Percentiles rank a stretch among this genome's conserved stretches.
These are phyloP conservation scores for Cladophialophora psammophila DNA, from an alignment of 2,329 filamentous ascomycete species.

Conservation along the genomic window DNA sequence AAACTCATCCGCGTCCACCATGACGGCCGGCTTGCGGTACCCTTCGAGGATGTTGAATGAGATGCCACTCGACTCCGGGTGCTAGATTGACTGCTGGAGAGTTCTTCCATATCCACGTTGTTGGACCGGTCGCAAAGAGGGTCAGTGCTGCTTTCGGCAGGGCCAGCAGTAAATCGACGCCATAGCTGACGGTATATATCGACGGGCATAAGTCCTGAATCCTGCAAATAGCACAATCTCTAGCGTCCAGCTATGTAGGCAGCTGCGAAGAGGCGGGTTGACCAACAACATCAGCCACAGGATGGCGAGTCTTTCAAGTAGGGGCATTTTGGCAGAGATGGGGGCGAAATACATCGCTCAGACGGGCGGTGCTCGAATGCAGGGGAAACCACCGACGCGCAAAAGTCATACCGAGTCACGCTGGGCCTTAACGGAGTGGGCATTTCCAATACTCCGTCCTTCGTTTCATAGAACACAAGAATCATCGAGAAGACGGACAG, in stretches of 20 bases:
- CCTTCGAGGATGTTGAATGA: slow-evolving; percentile 2
- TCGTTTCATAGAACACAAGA: background rate
- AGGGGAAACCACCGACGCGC: background rate
- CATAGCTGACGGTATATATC: slow-evolving; percentile 16
- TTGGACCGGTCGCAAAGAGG: background rate
- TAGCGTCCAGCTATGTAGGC: slow-evolving; percentile 4
- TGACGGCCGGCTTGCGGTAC: slow-evolving; percentile 4
- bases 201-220: background rate
- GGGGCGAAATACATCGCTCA: background rate
- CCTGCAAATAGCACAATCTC: slow-evolving; percentile 4
- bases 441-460: background rate
- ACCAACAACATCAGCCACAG: slow-evolving; percentile 19
- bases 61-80: slow-evolving; percentile 19
- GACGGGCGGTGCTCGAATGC: background rate
- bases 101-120: slow-evolving; percentile 3
- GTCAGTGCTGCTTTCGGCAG: background rate
- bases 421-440: background rate
- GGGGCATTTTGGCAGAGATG: background rate
- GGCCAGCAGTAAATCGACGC: background rate
- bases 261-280: background rate
- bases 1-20: slow-evolving; percentile 30
- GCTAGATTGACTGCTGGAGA: slow-evolving; percentile 25
- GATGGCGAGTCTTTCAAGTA: slow-evolving; percentile 7
- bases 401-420: background rate
- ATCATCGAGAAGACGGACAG: background rate